A percentile compares a stretch with the other conserved stretches of the same genome.
Conservation (phyloP, 768 basidiomycete genomes). For the Rubroboletus pulcherrimus region DNA sequence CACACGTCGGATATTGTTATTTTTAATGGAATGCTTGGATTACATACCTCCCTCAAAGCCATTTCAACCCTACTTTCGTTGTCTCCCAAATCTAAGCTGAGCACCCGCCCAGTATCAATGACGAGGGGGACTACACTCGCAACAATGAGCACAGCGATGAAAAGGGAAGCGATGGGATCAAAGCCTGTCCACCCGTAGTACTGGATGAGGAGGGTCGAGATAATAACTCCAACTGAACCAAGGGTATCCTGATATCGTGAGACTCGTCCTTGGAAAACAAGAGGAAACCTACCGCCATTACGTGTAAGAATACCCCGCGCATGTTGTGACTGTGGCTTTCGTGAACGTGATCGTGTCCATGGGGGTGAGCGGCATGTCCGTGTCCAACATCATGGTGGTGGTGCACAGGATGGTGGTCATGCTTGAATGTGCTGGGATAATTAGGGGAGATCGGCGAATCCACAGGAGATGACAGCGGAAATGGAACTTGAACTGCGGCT, state of each 20-base stretch:
- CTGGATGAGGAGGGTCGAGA: slow-evolving; percentile 93
- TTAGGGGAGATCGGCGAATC: slow-evolving; percentile 62
- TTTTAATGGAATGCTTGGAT: not conserved
- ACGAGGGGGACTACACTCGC: slow-evolving; percentile 95
- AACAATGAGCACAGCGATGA: slow-evolving; percentile 93
- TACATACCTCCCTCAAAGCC: slow-evolving; percentile 61
- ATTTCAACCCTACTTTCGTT: slow-evolving; percentile 50
- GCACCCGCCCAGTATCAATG: slow-evolving; percentile 84
- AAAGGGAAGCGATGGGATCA: slow-evolving; percentile 95
- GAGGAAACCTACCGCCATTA: slow-evolving; percentile 72
- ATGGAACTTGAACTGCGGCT: slow-evolving; percentile 21
- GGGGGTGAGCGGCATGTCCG: slow-evolving; percentile 49
- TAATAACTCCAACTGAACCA: slow-evolving; percentile 96
- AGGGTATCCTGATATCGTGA: slow-evolving; percentile 68
- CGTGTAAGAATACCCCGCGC: slow-evolving; percentile 97
- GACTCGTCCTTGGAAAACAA: not conserved
- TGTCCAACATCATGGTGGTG: slow-evolving; percentile 22
- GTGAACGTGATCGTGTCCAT: slow-evolving; percentile 52
- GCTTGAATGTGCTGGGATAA: slow-evolving; percentile 50
- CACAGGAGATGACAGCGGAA: slow-evolving; percentile 25
- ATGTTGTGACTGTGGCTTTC: slow-evolving; percentile 97
- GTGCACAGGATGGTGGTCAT: slow-evolving; percentile 41
- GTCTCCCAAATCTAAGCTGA: slow-evolving; percentile 81
- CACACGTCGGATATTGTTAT: not conserved
- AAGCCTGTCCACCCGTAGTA: slow-evolving; percentile 98